These are phyloP conservation scores for Penicillium sp. DNA, from an alignment of 2,329 filamentous ascomycete genomes.

Conservation along the genomic window DNA sequence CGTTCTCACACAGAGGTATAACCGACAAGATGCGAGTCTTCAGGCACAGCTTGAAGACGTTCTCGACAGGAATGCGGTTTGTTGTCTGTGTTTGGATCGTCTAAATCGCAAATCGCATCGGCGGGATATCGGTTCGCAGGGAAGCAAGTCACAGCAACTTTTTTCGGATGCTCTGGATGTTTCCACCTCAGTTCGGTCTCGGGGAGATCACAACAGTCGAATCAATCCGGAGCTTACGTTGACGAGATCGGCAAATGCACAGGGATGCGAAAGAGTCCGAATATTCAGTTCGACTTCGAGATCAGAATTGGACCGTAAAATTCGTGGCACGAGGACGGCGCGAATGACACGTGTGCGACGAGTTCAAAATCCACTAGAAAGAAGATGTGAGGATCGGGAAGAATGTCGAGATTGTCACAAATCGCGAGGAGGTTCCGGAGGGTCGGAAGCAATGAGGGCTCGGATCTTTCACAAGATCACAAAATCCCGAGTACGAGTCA, in stretches of 20 bases:
- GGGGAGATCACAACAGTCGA: background rate
- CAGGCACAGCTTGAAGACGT: background rate
- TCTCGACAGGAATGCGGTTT: background rate
- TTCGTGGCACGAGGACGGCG: slow-evolving; percentile 8
- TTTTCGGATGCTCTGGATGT: background rate
- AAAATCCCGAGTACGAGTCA: background rate
- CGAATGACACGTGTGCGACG: slow-evolving; percentile 26
- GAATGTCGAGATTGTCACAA: slow-evolving; percentile 2
- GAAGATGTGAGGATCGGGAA: background rate
- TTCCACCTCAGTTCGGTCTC: background rate
- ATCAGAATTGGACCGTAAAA: background rate
- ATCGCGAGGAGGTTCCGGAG: slow-evolving; percentile 1
- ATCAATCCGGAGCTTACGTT: background rate
- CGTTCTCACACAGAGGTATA: slow-evolving; percentile 17
- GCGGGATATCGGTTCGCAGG: slow-evolving; percentile 7
- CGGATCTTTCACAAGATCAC: background rate
- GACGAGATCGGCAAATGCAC: background rate
- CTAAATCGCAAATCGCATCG: slow-evolving; percentile 31
- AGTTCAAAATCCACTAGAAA: background rate
- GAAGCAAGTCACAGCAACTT: background rate
- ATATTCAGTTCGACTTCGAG: background rate
- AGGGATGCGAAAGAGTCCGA: slow-evolving; percentile 1
- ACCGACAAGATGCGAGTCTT: background rate
- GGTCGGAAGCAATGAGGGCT: background rate
- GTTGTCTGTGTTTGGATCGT: slow-evolving; percentile 7